Base-by-base conservation (phyloP, 2,329 filamentous ascomycete species). In the Parafenestella ontariensis region DNA sequence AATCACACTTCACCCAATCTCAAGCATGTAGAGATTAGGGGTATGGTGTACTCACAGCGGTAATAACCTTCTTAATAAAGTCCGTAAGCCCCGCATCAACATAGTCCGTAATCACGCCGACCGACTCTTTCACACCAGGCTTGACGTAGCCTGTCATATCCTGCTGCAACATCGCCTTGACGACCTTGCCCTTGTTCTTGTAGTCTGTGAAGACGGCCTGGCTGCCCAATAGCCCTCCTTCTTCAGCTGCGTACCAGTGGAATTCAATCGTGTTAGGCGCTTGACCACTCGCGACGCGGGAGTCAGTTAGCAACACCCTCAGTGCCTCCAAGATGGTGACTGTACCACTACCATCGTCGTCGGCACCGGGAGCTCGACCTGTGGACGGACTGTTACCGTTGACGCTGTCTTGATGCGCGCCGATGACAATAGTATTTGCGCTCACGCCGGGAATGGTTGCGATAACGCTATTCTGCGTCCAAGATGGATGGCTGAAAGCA, bases 101-200 rank as follows among this genome's bases (percentile, higher is more conserved):
- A 68, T 83, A 96, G 76, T 98, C 94, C 1, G 90, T 92, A 68
- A 97, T 96, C 34, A 97, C 89, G 23, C 93, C 94, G 6, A 97
- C 90, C 41, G 86, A 88, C 81, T 96, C 93, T 5, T 85, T 83
- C 75, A 89, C 82, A 42, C 92, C 92, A 1, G 90, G 88, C 73
- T 92, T 86, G 1, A 91, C 84, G 72, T 89, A 97, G 7, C 94
- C 94, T 1, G 68, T 69, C 94, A 97, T 97, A 76, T 98, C 94
- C 77, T 98, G 94, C 79, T 97, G 93, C 51, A 98, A 84, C 93
- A 98, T 97, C 21, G 93, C 93, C 80, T 93, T 95, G 74, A 97
- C 84, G 59, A 92, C 87, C 28, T 88, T 84, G 11, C 84, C 83
- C n/a, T 84, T 76, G 70, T 87, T 85, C 76, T 89, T 87, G 71